A percentile compares a stretch with the other conserved stretches of the same genome.
These are phyloP conservation scores for Lasiosphaeria ovina DNA, from an alignment of 495 filamentous ascomycete species.

Conservation along the genomic window DNA sequence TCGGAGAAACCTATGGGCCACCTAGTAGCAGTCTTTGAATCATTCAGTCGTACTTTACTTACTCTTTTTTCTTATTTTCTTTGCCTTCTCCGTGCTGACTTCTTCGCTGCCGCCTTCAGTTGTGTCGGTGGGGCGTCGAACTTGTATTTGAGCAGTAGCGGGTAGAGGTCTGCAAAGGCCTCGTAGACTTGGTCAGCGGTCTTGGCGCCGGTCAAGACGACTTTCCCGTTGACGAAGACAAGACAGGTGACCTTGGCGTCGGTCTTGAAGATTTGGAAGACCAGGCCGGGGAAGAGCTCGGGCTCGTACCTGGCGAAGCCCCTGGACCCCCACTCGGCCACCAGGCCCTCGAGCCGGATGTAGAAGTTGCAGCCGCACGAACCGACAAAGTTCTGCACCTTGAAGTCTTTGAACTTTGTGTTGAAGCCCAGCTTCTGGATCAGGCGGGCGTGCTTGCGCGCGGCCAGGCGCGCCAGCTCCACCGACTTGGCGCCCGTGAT, in stretches of 20 bases:
- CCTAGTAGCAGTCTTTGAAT: too few species aligned
- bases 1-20: too few species aligned
- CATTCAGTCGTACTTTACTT: too few species aligned
- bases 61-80: too few species aligned
- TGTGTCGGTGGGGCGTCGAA: not conserved
- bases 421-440: constrained; percentile 98
- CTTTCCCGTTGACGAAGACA: constrained; percentile 66
- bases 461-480: constrained; percentile 86
- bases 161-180: constrained; percentile 89
- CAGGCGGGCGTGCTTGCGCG: constrained; percentile 92
- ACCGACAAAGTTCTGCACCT: constrained; percentile 97
- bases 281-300: constrained; percentile 93
- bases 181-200: constrained; percentile 91
- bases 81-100: not conserved
- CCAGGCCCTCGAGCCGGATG: constrained; percentile 88
- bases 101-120: not conserved
- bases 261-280: constrained; percentile 95
- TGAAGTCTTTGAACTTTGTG: constrained; percentile 94
- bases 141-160: constrained; percentile 60
- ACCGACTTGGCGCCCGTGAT: constrained; percentile 95
- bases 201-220: constrained; percentile 92
- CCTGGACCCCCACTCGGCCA: constrained; percentile 45
- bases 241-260: constrained; percentile 38
- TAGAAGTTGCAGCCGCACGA: constrained; percentile 94
- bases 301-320: constrained; percentile 77